Evolutionary conservation across 2,329 filamentous ascomycete species (phyloP).

Genomic region (Dendryphion nanum): DNA sequence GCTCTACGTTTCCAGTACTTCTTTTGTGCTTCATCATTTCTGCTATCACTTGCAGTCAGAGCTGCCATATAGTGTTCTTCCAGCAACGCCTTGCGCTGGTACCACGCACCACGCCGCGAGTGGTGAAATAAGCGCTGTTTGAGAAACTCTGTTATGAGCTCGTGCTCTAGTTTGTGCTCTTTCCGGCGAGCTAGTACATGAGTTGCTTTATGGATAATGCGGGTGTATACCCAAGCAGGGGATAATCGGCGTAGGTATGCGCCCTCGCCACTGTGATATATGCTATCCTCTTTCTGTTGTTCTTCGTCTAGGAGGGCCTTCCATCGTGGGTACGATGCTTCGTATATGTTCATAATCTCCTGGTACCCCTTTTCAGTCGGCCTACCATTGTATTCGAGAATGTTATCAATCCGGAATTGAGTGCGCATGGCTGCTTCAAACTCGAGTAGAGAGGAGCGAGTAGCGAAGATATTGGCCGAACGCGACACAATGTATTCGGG

Average conservation of each 20-base stretch:
- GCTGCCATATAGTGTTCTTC: constrained; percentile 92
- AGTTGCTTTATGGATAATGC: constrained; percentile 85
- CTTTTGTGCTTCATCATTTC: constrained; percentile 61
- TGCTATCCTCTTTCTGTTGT: constrained; percentile 69
- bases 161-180: constrained; percentile 73
- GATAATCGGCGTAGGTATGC: constrained; percentile 87
- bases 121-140: constrained; percentile 80
- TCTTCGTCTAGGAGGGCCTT: constrained; percentile 69
- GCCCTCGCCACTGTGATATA: constrained; percentile 81
- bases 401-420: constrained; percentile 76
- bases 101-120: constrained; percentile 84
- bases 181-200: constrained; percentile 80
- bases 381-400: constrained; percentile 76
- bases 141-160: constrained; percentile 71
- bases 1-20: constrained; percentile 80
- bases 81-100: constrained; percentile 87
- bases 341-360: constrained; percentile 68
- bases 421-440: constrained; percentile 84
- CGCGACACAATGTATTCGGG: constrained; percentile 87
- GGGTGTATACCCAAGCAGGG: constrained; percentile 88
- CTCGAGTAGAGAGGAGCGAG: constrained; percentile 72
- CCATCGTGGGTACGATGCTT: constrained; percentile 81
- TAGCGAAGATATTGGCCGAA: constrained; percentile 83
- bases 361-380: constrained; percentile 65
- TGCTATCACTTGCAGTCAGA: constrained; percentile 18